Percentiles rank a stretch among this genome's conserved stretches.
phyloP scores from a whole-genome alignment of 2,329 filamentous ascomycete species.

The Pseudogymnoascus sp. region DNA sequence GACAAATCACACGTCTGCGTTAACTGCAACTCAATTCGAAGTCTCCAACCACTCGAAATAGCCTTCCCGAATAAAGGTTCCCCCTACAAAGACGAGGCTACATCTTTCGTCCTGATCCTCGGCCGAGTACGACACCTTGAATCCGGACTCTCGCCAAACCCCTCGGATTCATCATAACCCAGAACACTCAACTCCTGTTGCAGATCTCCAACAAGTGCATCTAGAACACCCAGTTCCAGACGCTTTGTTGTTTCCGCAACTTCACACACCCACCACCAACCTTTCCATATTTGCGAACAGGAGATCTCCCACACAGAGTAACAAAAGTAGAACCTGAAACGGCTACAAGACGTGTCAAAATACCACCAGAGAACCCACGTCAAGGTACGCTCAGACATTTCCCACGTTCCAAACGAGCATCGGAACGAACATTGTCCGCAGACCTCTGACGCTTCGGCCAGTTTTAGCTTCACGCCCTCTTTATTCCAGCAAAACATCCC shows the following conservation, averaged over 20 bases:
- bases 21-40: not conserved
- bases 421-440: not conserved
- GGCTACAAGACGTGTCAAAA: not conserved
- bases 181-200: not conserved
- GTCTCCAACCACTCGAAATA: not conserved
- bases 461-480: not conserved
- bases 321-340: slow-evolving; percentile 1
- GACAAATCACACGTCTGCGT: not conserved
- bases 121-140: not conserved
- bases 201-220: not conserved
- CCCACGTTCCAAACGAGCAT: not conserved
- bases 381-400: slow-evolving; percentile 1
- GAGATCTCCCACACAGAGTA: not conserved
- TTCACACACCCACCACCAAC: not conserved
- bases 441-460: not conserved
- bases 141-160: not conserved
- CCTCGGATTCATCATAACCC: not conserved
- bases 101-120: not conserved
- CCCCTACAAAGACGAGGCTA: not conserved
- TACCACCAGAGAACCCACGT: not conserved
- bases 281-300: not conserved
- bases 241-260: not conserved
- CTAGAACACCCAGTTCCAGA: not conserved
- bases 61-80: not conserved
- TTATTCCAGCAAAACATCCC: not conserved